Base-by-base conservation (phyloP, 139 green algal species). In the Bryopsis sp. region DNA sequence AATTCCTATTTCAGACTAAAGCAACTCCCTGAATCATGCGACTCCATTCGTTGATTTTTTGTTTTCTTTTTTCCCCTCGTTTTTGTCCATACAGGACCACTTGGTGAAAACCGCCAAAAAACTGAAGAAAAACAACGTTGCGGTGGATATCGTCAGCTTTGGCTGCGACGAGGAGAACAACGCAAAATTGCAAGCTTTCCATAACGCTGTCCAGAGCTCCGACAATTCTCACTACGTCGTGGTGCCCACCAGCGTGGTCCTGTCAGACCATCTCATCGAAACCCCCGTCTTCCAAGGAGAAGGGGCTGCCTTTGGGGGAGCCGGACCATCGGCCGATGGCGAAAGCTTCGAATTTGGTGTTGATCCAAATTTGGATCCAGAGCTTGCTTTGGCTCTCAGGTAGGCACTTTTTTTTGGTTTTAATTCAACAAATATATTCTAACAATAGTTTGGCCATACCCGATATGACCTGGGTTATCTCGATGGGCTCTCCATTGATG, bases 61-160 rank as follows among this genome's bases (percentile, higher is more conserved):
- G 19, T 43, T 5, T 39, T 33, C 47, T 34, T n/a, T 72, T 34
- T 47, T 32, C 11, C 62, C 57, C 28, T 38, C 2, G 19, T 22
- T 28, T 22, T 34, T 75, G 46, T 67, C 11, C 26, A 7, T 58
- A 47, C 81, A 94, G 87, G 88, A 95, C 0, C 75, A 80, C 39
- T 80, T 99, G 57, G 82, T 97, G 5, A 94, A 94, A 78, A 96
- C 98, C 33, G 95, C 82, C 35, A 98, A 98, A 85, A 98, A 98
- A 82, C 79, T 99, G 36, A 98, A 98, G 81, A 99, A 99, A 80
- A 99, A 99, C 85, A 98, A 97, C 68, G 92, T 99, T 28, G 92
- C 95, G 1, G 86, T 99, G 29, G 95, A 99, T 74, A 76, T 99
- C 5, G 85, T 99, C 19, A 85, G 68, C 73, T 98, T 97, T 76